Evolutionary conservation across 2,329 filamentous ascomycete species (phyloP), one percentile per base, ranked within the genome.

Genomic region (Zymoseptoria passerinii): DNA sequence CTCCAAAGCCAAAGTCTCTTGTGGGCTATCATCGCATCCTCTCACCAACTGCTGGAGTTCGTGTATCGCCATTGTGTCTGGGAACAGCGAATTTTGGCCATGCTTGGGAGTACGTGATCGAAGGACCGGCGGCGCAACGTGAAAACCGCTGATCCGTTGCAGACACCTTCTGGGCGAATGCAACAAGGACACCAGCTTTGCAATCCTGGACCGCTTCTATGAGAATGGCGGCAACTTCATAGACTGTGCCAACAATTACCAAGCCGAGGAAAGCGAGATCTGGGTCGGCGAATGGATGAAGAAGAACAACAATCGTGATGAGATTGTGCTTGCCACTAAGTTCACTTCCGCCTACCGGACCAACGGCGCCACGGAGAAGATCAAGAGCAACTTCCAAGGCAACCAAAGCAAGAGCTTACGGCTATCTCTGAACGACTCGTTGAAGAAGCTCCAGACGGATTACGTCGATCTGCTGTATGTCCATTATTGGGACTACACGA

Each of bases 381-480:
- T 58, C 49, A 53, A 58, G 29, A 29, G 48, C 8, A 88, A 88
- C 73, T 78, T 71, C 57, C 61, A 63, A 10, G 85, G 86, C 3
- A 88, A 87, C 66, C 79, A 82, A 28, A 74, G 80, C 51, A 88
- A 88, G 73, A 83, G 78, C 58, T 68, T 89, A 50, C 77, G 78
- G 40, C 81, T 73, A 75, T 84, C 60, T 77, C 54, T 72, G 8
- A 59, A 63, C 18, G 64, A 61, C 29, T 66, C 61, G n/a, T 54
- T 72, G 49, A 64, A 69, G 49, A 86, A 83, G 72, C 77, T 85
- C 52, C 79, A 85, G 71, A 88, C 85, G 0, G 77, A 81, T 54
- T 90, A 89, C 68, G 83, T 90, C 58, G 87, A 90, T 66, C 66
- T 87, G 27, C 61, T 70, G 8, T 63, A 63, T 52, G 57, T 71